These are phyloP conservation scores for Telfairia occidentalis DNA, from an alignment of 331 rosid genomes.

Conservation along the genomic window DNA sequence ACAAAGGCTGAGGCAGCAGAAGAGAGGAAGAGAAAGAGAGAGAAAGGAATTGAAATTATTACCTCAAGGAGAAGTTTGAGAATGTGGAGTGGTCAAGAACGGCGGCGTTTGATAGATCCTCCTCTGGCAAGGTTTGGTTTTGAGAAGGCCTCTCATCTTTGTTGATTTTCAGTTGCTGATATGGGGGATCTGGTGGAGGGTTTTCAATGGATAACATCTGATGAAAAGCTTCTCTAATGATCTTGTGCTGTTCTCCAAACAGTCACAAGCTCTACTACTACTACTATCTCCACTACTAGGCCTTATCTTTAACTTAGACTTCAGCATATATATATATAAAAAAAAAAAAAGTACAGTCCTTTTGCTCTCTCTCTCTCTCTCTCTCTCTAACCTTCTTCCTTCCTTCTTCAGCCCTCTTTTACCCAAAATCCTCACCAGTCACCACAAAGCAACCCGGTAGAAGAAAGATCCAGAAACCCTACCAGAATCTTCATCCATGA, in stretches of 20 bases:
- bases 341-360: not conserved
- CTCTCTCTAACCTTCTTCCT: not conserved
- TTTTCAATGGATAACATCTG: slow-evolving; percentile 66
- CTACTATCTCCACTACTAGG: slow-evolving; percentile 23
- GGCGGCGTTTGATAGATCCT: slow-evolving; percentile 32
- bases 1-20: not conserved
- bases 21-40: not conserved
- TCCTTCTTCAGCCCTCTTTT: slow-evolving; percentile 13
- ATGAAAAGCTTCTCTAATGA: slow-evolving; percentile 35
- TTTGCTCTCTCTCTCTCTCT: slow-evolving; percentile 12
- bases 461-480: slow-evolving; percentile 16
- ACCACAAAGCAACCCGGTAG: slow-evolving; percentile 1
- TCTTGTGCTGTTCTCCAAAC: slow-evolving; percentile 43
- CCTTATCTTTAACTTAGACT: slow-evolving; percentile 36
- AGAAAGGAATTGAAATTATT: not conserved
- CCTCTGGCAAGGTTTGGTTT: slow-evolving; percentile 21
- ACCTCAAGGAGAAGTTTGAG: slow-evolving; percentile 53
- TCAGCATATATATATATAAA: slow-evolving; percentile 38
- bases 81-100: slow-evolving; percentile 17
- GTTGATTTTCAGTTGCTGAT: slow-evolving; percentile 19
- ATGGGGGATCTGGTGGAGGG: slow-evolving; percentile 47
- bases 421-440: slow-evolving; percentile 12
- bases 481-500: slow-evolving; percentile 28
- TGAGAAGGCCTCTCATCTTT: slow-evolving; percentile 23
- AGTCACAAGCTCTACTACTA: slow-evolving; percentile 36